phyloP scores from a whole-genome alignment of 75 land plant genomes.

The Selaginella tamariscina region DNA sequence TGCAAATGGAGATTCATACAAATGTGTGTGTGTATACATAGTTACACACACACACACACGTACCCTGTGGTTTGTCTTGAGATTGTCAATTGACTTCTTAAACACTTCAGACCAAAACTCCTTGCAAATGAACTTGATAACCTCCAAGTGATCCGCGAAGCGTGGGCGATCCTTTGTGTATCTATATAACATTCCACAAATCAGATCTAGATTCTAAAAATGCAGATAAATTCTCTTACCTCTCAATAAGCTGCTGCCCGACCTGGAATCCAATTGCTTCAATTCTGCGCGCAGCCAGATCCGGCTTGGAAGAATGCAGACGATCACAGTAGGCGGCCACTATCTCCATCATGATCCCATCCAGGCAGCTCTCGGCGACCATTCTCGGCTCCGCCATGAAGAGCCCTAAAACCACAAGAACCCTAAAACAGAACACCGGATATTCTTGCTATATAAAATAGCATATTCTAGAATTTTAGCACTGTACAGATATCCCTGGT shows the following conservation, averaged over 20 bases:
- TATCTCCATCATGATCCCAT: constrained; percentile 60
- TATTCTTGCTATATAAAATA: background rate
- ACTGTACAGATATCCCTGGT: no score
- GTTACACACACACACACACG: no score
- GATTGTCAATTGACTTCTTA: constrained; percentile 91
- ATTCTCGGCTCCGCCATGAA: constrained; percentile 28
- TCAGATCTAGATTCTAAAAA: background rate
- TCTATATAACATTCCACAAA: constrained; percentile 23
- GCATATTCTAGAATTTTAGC: background rate
- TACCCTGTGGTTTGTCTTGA: constrained; percentile 90
- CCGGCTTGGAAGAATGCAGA: constrained; percentile 43
- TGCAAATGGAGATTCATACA: no score
- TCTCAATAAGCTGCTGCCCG: constrained; percentile 77
- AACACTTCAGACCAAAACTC: constrained; percentile 94
- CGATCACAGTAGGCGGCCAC: constrained; percentile 54
- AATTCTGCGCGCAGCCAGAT: constrained; percentile 80
- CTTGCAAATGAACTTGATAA: constrained; percentile 92
- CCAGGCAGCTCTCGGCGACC: constrained; percentile 84
- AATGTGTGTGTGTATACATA: no score
- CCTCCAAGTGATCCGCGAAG: constrained; percentile 80
- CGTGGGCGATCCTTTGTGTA: constrained; percentile 89
- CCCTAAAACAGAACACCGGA: background rate
- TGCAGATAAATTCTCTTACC: constrained; percentile 25
- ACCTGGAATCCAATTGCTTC: constrained; percentile 89
- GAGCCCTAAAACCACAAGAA: background rate